A percentile compares a stretch with the other conserved stretches of the same genome.
phyloP scores from a whole-genome alignment of 768 basidiomycete species.

The Suillus hirtellus region DNA sequence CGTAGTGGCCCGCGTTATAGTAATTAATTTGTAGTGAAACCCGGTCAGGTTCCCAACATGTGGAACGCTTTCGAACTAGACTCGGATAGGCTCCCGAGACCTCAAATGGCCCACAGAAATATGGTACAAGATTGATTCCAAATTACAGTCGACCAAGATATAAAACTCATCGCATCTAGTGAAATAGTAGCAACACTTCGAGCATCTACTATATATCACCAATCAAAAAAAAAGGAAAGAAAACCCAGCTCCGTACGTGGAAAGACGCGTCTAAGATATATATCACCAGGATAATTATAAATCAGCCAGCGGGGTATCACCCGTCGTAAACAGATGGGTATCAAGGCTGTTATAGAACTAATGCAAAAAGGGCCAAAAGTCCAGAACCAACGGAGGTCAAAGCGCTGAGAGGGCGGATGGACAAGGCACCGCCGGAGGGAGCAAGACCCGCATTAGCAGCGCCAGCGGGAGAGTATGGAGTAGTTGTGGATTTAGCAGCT shows the following conservation, averaged over 20 bases:
- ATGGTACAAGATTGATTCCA: conserved; percentile 6
- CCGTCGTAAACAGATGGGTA: conserved; percentile 43
- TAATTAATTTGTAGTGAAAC: neutral
- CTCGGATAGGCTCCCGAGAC: neutral
- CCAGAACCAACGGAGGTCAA: conserved; percentile 25
- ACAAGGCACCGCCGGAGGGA: conserved; percentile 22
- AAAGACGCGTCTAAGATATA: conserved; percentile 2
- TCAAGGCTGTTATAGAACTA: conserved; percentile 24
- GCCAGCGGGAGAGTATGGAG: conserved; percentile 26
- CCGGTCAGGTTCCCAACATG: neutral
- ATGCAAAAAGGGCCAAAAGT: conserved; percentile 22
- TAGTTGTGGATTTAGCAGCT: conserved; percentile 14
- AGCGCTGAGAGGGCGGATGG: conserved; percentile 23
- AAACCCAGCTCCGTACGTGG: conserved; percentile 17
- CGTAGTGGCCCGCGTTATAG: neutral
- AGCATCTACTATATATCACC: conserved; percentile 1
- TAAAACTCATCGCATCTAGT: neutral
- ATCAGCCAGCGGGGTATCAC: conserved; percentile 41
- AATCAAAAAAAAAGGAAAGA: conserved; percentile 7
- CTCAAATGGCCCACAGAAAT: neutral
- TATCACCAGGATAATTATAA: conserved; percentile 28
- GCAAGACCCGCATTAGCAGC: conserved; percentile 35
- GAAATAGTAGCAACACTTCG: neutral
- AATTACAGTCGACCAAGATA: neutral
- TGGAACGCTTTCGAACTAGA: too few species aligned